phyloP scores from a whole-genome alignment of 495 filamentous ascomycete species.

The Hyaloscypha finlandica region DNA sequence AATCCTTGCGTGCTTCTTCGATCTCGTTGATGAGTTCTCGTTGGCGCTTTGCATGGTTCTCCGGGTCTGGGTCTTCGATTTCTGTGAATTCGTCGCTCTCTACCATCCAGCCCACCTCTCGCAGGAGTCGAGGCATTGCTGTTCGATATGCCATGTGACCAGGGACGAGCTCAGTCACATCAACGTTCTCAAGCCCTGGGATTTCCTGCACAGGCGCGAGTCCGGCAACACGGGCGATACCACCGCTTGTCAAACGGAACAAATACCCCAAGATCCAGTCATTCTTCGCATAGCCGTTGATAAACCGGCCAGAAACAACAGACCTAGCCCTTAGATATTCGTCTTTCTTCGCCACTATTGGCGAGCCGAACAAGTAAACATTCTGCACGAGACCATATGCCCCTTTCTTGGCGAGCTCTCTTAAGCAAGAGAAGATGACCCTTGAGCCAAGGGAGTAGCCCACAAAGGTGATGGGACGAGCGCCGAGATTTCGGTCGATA shows the following conservation, averaged over 20 bases:
- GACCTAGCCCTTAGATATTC: constrained; percentile 81
- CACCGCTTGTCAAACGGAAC: constrained; percentile 91
- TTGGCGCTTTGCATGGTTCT: constrained; percentile 85
- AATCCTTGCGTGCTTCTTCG: constrained; percentile 86
- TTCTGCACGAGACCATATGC: constrained; percentile 93
- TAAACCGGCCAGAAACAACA: constrained; percentile 85
- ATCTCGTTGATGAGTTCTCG: constrained; percentile 94
- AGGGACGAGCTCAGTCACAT: constrained; percentile 82
- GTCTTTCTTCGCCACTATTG: constrained; percentile 87
- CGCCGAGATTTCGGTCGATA: constrained; percentile 88
- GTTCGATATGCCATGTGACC: constrained; percentile 97
- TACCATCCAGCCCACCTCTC: constrained; percentile 85
- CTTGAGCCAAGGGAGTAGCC: constrained; percentile 92
- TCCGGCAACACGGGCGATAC: constrained; percentile 89
- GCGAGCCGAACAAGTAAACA: constrained; percentile 91
- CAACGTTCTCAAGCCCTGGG: constrained; percentile 83
- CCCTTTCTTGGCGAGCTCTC: constrained; percentile 83
- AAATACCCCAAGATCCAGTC: constrained; percentile 99
- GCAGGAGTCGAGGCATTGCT: constrained; percentile 85
- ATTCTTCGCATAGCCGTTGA: constrained; percentile 92
- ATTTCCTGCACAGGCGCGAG: constrained; percentile 77
- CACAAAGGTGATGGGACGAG: constrained; percentile 90
- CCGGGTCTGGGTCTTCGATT: constrained; percentile 96
- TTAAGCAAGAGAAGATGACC: constrained; percentile 90
- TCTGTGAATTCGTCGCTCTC: constrained; percentile 93